phyloP scores from a whole-genome alignment of 257 asterid species.

The Nicotiana tabacum region DNA sequence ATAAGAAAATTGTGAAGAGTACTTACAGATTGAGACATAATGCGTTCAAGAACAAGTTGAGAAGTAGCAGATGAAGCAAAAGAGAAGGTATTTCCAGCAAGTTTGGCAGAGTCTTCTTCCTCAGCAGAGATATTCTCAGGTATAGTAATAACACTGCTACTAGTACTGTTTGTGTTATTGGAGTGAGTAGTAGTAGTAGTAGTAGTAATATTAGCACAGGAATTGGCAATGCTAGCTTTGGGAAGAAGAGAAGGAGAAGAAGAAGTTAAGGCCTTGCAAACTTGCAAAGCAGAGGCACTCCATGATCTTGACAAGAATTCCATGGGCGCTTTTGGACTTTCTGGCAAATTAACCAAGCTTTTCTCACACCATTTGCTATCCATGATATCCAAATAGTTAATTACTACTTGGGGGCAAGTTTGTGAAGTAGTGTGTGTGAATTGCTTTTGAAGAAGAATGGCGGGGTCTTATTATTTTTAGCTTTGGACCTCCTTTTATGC shows the following conservation, averaged over 20 bases:
- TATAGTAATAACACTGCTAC: conserved; percentile 15
- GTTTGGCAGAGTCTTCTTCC: conserved; percentile 55
- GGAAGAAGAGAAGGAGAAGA: conserved; percentile 25
- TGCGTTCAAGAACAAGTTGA: conserved; percentile 95
- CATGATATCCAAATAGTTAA: conserved; percentile 22
- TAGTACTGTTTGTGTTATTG: background rate
- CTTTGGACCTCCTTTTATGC: background rate
- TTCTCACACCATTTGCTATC: conserved; percentile 63
- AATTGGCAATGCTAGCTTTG: conserved; percentile 15
- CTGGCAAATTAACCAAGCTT: conserved; percentile 66
- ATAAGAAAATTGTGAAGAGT: background rate
- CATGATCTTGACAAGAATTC: conserved; percentile 93
- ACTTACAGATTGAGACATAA: conserved; percentile 94
- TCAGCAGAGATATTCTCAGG: conserved; percentile 49
- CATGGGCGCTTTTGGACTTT: conserved; percentile 95
- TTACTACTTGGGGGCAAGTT: background rate
- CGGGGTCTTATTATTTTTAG: background rate
- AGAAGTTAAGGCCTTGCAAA: conserved; percentile 64
- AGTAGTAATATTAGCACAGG: background rate
- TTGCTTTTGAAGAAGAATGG: background rate
- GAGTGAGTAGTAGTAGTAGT: no score
- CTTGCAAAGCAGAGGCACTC: conserved; percentile 89
- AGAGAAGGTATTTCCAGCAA: conserved; percentile 81
- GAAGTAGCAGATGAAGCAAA: conserved; percentile 95
- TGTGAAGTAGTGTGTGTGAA: background rate